phyloP scores from a whole-genome alignment of 2,329 filamentous ascomycete species.

The Aureobasidium sp. region DNA sequence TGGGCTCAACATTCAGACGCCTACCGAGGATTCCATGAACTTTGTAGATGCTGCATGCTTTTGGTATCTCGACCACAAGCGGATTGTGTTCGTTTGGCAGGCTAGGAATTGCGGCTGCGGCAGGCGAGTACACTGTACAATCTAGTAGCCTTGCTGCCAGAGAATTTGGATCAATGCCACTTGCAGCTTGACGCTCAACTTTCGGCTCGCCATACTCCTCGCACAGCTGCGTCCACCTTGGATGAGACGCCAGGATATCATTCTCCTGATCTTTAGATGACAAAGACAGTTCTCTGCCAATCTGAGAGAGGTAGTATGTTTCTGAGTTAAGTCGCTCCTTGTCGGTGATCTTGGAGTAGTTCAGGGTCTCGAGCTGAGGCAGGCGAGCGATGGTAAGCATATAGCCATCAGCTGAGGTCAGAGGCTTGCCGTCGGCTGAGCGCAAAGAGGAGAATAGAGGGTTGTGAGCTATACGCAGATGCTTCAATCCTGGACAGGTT shows the following conservation, averaged over 20 bases:
- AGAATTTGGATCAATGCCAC: constrained; percentile 62
- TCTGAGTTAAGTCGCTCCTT: constrained; percentile 82
- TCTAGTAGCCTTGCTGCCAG: constrained; percentile 69
- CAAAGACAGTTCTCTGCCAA: constrained; percentile 64
- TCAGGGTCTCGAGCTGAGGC: constrained; percentile 58
- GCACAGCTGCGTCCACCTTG: constrained; percentile 67
- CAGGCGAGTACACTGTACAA: constrained; percentile 50
- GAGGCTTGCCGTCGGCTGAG: constrained; percentile 32
- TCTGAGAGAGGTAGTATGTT: constrained; percentile 83
- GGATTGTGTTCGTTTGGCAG: constrained; percentile 15
- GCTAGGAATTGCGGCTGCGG: constrained; percentile 20
- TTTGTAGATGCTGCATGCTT: constrained; percentile 70
- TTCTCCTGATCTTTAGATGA: constrained; percentile 48
- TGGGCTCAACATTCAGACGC: constrained; percentile 58
- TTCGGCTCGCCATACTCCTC: constrained; percentile 65
- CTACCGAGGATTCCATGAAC: constrained; percentile 71
- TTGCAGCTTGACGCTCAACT: constrained; percentile 41
- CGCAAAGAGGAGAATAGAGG: constrained; percentile 63
- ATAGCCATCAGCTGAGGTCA: constrained; percentile 69
- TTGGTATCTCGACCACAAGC: constrained; percentile 53
- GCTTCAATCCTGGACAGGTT: constrained; percentile 65
- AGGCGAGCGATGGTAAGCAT: constrained; percentile 82
- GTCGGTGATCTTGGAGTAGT: constrained; percentile 60
- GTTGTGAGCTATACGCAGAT: constrained; percentile 77
- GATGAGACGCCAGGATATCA: constrained; percentile 56